These are phyloP conservation scores for Wakefieldia striispora DNA, from an alignment of 768 basidiomycete genomes.

Conservation along the genomic window DNA sequence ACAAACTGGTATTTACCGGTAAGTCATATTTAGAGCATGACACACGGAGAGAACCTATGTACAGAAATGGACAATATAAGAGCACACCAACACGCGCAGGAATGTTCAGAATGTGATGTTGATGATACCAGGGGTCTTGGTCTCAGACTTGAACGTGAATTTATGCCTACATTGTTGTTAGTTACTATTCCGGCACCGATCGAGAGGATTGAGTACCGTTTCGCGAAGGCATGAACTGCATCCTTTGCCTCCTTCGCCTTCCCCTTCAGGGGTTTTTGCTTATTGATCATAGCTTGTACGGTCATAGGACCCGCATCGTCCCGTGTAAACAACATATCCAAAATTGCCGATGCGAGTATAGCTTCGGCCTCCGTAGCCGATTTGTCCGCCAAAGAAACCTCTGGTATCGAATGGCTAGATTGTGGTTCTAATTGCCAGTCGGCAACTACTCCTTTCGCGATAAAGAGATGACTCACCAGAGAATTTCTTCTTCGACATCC, in stretches of 20 bases:
- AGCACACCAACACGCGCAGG: neutral
- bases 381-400: slow-evolving; percentile 3
- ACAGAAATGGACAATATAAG: neutral
- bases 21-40: slow-evolving; percentile 10
- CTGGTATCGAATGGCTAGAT: neutral
- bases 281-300: slow-evolving; percentile 8
- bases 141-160: neutral
- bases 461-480: slow-evolving; percentile 8
- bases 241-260: slow-evolving; percentile 7
- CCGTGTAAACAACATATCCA: slow-evolving; percentile 7
- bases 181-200: neutral
- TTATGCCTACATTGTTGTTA: slow-evolving; percentile 20
- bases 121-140: slow-evolving; percentile 6
- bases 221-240: slow-evolving; percentile 7
- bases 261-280: neutral
- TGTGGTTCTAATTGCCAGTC: slow-evolving; percentile 14
- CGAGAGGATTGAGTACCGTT: slow-evolving; percentile 10
- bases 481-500: slow-evolving; percentile 22
- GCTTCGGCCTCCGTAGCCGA: neutral
- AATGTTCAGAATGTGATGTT: slow-evolving; percentile 21
- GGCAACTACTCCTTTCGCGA: neutral
- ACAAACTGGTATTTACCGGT: slow-evolving; percentile 11
- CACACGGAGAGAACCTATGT: neutral
- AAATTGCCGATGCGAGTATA: slow-evolving; percentile 4
- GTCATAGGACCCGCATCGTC: slow-evolving; percentile 20